phyloP scores from a whole-genome alignment of 2,329 filamentous ascomycete genomes.

The Cercospora sp. region DNA sequence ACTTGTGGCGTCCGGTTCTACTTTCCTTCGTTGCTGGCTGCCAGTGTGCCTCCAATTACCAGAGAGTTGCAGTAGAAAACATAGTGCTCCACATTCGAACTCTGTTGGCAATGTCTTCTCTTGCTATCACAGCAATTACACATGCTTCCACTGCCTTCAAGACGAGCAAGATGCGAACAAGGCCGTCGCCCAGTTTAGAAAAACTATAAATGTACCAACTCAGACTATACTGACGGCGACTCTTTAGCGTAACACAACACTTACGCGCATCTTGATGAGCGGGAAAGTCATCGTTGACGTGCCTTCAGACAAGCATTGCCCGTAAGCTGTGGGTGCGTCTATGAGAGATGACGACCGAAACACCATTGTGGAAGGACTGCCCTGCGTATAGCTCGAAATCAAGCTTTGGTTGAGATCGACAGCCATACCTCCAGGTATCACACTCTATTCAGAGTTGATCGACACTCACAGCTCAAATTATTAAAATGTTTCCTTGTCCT shows the following conservation, averaged over 20 bases:
- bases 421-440: background rate
- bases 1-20: background rate
- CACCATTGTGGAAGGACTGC: background rate
- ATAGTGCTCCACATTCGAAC: background rate
- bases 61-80: background rate
- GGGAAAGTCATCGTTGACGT: background rate
- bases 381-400: constrained; percentile 1
- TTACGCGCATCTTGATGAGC: background rate
- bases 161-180: background rate
- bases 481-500: background rate
- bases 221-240: background rate
- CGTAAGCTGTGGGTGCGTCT: background rate
- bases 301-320: background rate
- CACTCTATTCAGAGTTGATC: background rate
- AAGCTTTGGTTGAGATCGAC: constrained; percentile 16
- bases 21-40: background rate
- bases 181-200: background rate
- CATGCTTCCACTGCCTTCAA: background rate
- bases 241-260: background rate
- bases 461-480: background rate
- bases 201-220: background rate
- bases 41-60: background rate
- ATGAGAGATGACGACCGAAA: background rate
- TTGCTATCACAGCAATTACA: background rate
- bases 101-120: background rate